Percentiles rank a stretch among this genome's conserved stretches.
Evolutionary conservation across 1,284 basidiomycete species (phyloP).

Genomic region (Ceratobasidium sp.): DNA sequence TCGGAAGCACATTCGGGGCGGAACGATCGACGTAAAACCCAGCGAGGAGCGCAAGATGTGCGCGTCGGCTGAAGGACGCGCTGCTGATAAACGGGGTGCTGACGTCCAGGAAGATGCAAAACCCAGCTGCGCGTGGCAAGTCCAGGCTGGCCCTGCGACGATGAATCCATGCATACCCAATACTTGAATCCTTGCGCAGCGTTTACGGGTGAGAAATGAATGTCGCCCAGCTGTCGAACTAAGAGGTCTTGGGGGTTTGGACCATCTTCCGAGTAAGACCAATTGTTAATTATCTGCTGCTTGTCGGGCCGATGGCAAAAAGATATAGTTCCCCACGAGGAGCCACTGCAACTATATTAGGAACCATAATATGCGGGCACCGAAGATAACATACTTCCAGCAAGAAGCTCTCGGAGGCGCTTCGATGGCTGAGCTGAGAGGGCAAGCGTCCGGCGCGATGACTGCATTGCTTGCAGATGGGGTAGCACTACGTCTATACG

Average conservation of each 20-base stretch:
- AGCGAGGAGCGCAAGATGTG: background rate
- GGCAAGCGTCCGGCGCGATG: too few species aligned
- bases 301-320: background rate
- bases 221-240: background rate
- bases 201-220: background rate
- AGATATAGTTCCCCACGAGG: background rate
- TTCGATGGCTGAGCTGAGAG: too few species aligned
- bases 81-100: background rate
- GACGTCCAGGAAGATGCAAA: background rate
- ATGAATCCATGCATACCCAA: conserved; percentile 1
- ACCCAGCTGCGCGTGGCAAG: background rate
- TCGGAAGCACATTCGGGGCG: background rate
- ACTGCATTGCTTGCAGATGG: too few species aligned
- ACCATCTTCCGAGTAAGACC: background rate
- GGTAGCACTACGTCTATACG: too few species aligned
- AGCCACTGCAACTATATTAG: background rate
- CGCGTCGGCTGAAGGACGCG: background rate
- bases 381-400: too few species aligned
- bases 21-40: conserved; percentile 1
- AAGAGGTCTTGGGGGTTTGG: background rate
- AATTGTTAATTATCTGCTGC: background rate
- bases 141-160: background rate
- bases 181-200: background rate
- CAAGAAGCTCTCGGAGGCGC: too few species aligned
- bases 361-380: too few species aligned